Base-by-base conservation (phyloP, 106 monocot genomes). In the Phalaenopsis aphrodite region DNA sequence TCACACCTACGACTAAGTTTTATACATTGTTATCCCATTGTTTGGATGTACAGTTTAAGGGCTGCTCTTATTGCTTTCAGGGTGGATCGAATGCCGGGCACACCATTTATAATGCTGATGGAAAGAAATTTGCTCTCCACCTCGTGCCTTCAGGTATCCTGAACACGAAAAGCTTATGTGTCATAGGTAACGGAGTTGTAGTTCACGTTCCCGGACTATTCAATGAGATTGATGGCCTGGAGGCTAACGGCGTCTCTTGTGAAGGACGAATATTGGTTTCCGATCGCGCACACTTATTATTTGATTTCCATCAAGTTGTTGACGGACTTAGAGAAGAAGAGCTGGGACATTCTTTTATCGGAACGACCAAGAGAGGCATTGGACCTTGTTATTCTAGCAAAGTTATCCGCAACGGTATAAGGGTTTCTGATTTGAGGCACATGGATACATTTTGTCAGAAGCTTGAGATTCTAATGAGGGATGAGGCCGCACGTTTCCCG, bases 81-180 rank as follows among this genome's bases (percentile, higher is more conserved):
- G 97, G 97, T 79, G 97, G 97, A 77, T 92, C 97, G 78, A 98
- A 98, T 89, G 97, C 97, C 24, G 97, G 97, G 8, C 97, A 94
- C 75, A 98, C 97, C 42, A 94, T 98, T 19, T 98, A 98, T 75
- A 98, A 94, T 58, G 56, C 94, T 14, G 94, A 94, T 48, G 97
- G 97, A 9, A 92, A 92, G 82, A 98, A 92, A 42, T 98, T 98
- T 84, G 90, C 97, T 65, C 94, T 94, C 19, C 97, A 97, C 81
- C 94, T 97, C 56, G 89, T 97, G 77, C 97, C 97, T 72, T 97
- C 97, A 5, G 97, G 97, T 14, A 97, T 97, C 78, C 90, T 97
- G 67, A 94, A 94, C 78, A 87, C 90, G 58, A 83, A 94, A 41
- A 92, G 94, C 17, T 61, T 92, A 7, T 97, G 97, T 84, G 86